Conservation (phyloP, 495 filamentous ascomycete genomes). For the Podospora fimiseda region DNA sequence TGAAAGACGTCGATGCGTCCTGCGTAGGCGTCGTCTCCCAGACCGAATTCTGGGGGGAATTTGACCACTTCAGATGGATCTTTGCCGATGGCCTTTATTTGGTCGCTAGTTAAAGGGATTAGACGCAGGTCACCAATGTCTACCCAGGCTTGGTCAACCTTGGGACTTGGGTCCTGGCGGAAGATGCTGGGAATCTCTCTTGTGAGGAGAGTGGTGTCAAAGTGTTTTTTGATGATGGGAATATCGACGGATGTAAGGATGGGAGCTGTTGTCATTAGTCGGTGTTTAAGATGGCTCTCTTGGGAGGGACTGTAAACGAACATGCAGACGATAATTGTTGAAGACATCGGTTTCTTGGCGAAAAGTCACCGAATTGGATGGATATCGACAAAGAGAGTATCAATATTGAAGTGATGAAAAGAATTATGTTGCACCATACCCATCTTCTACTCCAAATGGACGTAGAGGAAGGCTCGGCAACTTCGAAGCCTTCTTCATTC, state of each 20-base stretch:
- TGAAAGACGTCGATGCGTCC: constrained; percentile 5
- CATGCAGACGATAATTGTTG: background rate
- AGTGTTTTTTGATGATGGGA: background rate
- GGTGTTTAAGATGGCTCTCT: background rate
- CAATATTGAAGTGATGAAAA: no score
- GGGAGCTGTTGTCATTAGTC: background rate
- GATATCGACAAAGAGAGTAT: no score
- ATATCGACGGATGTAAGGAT: background rate
- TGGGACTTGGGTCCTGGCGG: background rate
- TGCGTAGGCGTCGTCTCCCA: background rate
- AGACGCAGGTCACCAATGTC: background rate
- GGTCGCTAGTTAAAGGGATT: background rate
- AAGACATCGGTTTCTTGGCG: no score
- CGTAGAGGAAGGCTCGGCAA: no score
- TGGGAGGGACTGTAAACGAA: background rate
- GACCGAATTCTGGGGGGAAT: background rate
- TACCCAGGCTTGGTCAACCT: constrained; percentile 3
- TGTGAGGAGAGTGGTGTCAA: background rate
- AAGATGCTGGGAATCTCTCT: background rate
- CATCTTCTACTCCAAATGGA: no score
- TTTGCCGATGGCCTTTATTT: constrained; percentile 1
- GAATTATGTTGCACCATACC: no score
- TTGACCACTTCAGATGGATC: background rate
- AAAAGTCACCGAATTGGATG: no score
- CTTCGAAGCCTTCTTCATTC: no score